Base-by-base conservation (phyloP, 306 rosid genomes). In the Astragalus glycyphyllos region DNA sequence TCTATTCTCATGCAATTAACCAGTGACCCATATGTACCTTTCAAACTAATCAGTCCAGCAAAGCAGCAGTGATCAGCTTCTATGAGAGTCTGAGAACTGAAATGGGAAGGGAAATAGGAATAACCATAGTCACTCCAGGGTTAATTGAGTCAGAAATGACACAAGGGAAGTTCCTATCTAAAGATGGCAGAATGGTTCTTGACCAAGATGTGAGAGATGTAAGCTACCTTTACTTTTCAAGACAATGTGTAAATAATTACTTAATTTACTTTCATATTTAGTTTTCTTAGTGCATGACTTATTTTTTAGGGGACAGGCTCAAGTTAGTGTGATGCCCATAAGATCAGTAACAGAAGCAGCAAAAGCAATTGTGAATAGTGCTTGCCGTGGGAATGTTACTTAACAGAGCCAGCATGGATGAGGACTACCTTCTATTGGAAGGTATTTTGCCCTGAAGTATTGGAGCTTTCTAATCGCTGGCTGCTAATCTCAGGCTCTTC, bases 71-170 rank as follows among this genome's bases (percentile, higher is more conserved):
- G 23, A 77, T 82, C 14, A 85, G 85, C 86, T 71, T 89, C 1
- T 91, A 78, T 41, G 88, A 91, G n/a, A n/a, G n/a, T n/a, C n/a
- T n/a, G n/a, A n/a, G n/a, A n/a, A n/a, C n/a, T n/a, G n/a, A n/a
- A n/a, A n/a, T n/a, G n/a, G n/a, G n/a, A n/a, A n/a, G n/a, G n/a
- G 86, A 85, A 17, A 77, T 91, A 11, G 85, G 93, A 58, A 84
- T 91, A 77, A 84, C 87, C 7, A 82, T 82, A 76, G 88, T 84
- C 53, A 84, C 87, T 8, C 93, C 91, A 2, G 90, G 91, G 35
- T 34, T 84, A 37, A 15, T 77, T 0, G 93, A 84, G 53, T 85
- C 91, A 42, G 93, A 91, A 72, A 84, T 91, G 75, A 84, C 88
- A 0, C 86, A 51, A 55, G 92, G 89, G 10, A 88, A 86, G 61